These are phyloP conservation scores for Boletus eberwhitei DNA, from an alignment of 768 basidiomycete genomes.

Conservation along the genomic window DNA sequence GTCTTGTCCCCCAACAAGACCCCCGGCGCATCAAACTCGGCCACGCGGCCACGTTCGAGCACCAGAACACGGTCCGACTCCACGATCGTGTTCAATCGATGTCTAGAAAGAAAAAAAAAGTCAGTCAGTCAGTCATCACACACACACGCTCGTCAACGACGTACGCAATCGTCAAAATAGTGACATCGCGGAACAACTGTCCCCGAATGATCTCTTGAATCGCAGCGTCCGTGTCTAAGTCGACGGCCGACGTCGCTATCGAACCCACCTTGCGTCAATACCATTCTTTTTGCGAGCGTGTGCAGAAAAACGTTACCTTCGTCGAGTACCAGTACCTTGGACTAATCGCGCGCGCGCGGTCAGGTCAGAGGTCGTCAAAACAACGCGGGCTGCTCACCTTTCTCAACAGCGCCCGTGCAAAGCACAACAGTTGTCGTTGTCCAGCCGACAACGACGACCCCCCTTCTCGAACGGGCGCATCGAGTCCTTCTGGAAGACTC, in stretches of 20 bases:
- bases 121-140: too few species aligned
- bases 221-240: constrained; percentile 83
- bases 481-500: constrained; percentile 60
- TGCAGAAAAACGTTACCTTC: constrained; percentile 54
- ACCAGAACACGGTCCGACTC: constrained; percentile 81
- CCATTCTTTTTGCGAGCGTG: neutral
- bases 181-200: constrained; percentile 69
- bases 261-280: neutral
- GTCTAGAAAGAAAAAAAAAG: constrained; percentile 36
- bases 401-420: constrained; percentile 78
- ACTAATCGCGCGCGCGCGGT: constrained; percentile 35
- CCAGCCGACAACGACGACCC: constrained; percentile 82
- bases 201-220: constrained; percentile 88
- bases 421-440: constrained; percentile 85
- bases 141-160: constrained; percentile 21
- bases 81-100: constrained; percentile 81
- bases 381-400: constrained; percentile 42
- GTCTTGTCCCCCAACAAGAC: constrained; percentile 51
- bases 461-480: constrained; percentile 72
- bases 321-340: constrained; percentile 86
- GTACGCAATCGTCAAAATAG: constrained; percentile 85
- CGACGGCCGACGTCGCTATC: constrained; percentile 85
- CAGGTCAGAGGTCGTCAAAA: neutral
- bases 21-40: constrained; percentile 72
- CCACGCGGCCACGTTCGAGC: constrained; percentile 72